A percentile compares a stretch with the other conserved stretches of the same genome.
phyloP scores from a whole-genome alignment of 768 basidiomycete species.

The Grammothele lineata region DNA sequence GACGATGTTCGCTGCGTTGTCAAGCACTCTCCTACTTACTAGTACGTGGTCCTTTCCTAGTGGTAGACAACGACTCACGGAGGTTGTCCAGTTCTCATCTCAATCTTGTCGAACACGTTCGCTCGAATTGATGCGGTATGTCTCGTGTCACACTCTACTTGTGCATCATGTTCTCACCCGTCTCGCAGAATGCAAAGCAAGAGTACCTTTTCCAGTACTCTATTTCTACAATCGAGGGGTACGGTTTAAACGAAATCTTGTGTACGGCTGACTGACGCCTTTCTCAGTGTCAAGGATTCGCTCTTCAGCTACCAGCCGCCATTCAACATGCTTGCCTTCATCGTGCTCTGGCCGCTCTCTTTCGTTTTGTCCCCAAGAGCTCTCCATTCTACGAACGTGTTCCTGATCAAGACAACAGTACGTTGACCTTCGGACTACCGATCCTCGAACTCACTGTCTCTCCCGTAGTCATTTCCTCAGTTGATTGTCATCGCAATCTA shows the following conservation, averaged over 20 bases:
- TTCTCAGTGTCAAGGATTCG: slow-evolving; percentile 84
- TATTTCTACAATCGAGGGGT: slow-evolving; percentile 88
- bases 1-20: slow-evolving; percentile 74
- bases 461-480: slow-evolving; percentile 62
- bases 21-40: slow-evolving; percentile 75
- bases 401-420: slow-evolving; percentile 79
- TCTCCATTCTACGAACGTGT: slow-evolving; percentile 81
- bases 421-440: slow-evolving; percentile 14
- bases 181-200: slow-evolving; percentile 49
- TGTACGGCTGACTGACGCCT: slow-evolving; percentile 5
- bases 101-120: slow-evolving; percentile 87
- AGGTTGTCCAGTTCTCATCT: slow-evolving; percentile 58
- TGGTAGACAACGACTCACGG: no score
- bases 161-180: not conserved
- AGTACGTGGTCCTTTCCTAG: slow-evolving; percentile 43
- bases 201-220: slow-evolving; percentile 87
- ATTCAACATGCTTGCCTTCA: slow-evolving; percentile 79
- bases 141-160: no score
- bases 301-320: slow-evolving; percentile 91
- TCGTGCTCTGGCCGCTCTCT: slow-evolving; percentile 75
- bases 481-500: slow-evolving; percentile 74
- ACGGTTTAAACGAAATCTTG: slow-evolving; percentile 12
- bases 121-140: slow-evolving; percentile 64
- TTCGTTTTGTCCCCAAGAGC: slow-evolving; percentile 71
- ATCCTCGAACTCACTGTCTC: not conserved